Evolutionary conservation across 75 land plant genomes (phyloP).

Genomic region (Gnetum montanum): DNA sequence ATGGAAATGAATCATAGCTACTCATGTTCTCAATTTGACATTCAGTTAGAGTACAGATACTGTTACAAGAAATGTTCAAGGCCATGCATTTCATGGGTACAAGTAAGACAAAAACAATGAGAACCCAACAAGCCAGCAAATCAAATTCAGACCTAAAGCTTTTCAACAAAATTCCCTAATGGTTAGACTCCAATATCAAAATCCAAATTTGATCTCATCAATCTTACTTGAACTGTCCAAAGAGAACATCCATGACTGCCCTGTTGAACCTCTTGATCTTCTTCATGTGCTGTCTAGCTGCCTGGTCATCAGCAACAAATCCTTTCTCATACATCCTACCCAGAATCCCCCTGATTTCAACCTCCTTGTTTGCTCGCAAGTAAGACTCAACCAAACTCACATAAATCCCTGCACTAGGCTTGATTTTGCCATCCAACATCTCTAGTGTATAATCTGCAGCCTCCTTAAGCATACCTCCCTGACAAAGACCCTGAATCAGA

Average conservation of each 20-base stretch:
- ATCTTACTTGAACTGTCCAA: slow-evolving; percentile 8
- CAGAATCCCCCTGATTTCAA: slow-evolving; percentile 29
- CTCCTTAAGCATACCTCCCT: slow-evolving; percentile 27
- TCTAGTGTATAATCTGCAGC: slow-evolving; percentile 41
- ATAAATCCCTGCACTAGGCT: slow-evolving; percentile 27
- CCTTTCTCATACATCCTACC: slow-evolving; percentile 38
- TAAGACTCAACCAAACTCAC: slow-evolving; percentile 41
- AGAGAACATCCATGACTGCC: slow-evolving; percentile 2
- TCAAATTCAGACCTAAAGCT: too few species aligned
- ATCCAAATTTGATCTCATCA: too few species aligned
- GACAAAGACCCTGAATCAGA: slow-evolving; percentile 43
- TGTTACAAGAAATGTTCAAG: too few species aligned
- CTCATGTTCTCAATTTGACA: too few species aligned
- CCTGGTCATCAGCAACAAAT: slow-evolving; percentile 38
- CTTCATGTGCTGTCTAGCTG: slow-evolving; percentile 39
- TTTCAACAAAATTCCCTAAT: too few species aligned
- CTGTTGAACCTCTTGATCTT: slow-evolving; percentile 31
- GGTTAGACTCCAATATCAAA: too few species aligned
- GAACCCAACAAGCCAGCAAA: too few species aligned
- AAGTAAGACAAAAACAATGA: too few species aligned
- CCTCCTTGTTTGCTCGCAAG: slow-evolving; percentile 24
- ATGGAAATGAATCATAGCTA: too few species aligned
- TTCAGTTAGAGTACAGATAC: too few species aligned
- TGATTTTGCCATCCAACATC: slow-evolving; percentile 39
- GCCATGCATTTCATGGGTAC: too few species aligned